Conservation (phyloP, 768 basidiomycete genomes). For the Xerocomellus chrysenteron region DNA sequence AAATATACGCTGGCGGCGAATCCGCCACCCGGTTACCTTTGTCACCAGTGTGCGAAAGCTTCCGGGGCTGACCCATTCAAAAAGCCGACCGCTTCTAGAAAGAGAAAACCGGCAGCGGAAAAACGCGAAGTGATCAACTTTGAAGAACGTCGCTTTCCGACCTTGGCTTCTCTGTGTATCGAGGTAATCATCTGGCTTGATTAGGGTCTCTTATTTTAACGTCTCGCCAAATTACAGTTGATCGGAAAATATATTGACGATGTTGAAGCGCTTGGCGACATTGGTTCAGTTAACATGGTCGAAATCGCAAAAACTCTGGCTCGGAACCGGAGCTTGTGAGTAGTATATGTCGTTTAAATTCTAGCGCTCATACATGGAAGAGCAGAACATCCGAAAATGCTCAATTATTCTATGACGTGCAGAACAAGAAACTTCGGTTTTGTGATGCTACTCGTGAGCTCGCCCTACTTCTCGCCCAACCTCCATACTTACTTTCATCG, state of each 20-base stretch:
- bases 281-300: constrained; percentile 81
- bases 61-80: constrained; percentile 85
- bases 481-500: not conserved
- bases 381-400: constrained; percentile 76
- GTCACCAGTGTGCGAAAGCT: constrained; percentile 78
- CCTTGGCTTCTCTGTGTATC: constrained; percentile 79
- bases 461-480: not conserved
- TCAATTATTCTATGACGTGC: constrained; percentile 76
- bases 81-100: constrained; percentile 60
- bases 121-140: constrained; percentile 66
- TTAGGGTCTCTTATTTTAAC: not conserved
- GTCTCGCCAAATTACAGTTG: constrained; percentile 44
- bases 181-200: constrained; percentile 42
- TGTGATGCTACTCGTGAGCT: constrained; percentile 91
- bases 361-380: not conserved
- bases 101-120: constrained; percentile 62
- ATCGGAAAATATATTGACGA: constrained; percentile 86
- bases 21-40: constrained; percentile 75
- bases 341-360: constrained; percentile 15
- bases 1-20: constrained; percentile 80
- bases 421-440: constrained; percentile 65
- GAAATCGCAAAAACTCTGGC: constrained; percentile 80
- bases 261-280: constrained; percentile 85
- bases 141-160: constrained; percentile 68
- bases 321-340: constrained; percentile 79